These are phyloP conservation scores for Lophium mytilinum DNA, from an alignment of 495 filamentous ascomycete species.

Conservation along the genomic window DNA sequence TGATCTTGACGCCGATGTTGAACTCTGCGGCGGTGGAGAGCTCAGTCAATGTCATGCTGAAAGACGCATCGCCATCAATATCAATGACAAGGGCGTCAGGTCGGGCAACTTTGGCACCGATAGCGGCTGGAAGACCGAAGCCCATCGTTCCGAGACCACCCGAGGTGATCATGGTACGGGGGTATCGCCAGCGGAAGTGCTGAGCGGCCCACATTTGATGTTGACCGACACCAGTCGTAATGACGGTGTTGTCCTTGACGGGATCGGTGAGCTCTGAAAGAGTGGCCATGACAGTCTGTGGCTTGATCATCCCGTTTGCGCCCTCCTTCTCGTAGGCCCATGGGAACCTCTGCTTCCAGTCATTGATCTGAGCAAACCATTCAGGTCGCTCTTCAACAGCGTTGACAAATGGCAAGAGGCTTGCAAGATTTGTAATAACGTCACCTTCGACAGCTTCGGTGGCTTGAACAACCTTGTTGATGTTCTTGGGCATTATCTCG, in stretches of 20 bases:
- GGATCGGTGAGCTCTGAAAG: conserved; percentile 64
- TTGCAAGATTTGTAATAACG: conserved; percentile 57
- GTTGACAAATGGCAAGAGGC: conserved; percentile 63
- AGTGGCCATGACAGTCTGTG: conserved; percentile 76
- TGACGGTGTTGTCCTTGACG: conserved; percentile 72
- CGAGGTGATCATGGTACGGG: conserved; percentile 82
- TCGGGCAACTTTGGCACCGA: conserved; percentile 85
- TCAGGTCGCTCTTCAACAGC: conserved; percentile 55
- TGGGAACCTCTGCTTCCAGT: conserved; percentile 82
- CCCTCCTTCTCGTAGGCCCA: conserved; percentile 69
- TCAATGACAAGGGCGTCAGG: conserved; percentile 84
- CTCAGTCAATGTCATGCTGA: conserved; percentile 92
- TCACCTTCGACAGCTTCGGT: conserved; percentile 75
- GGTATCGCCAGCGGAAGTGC: conserved; percentile 84
- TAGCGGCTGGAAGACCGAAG: conserved; percentile 83
- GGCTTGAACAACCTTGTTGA: conserved; percentile 79
- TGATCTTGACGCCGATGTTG: conserved; percentile 85
- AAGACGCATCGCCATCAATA: conserved; percentile 94
- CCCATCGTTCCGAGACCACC: conserved; percentile 95
- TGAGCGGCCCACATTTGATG: conserved; percentile 98
- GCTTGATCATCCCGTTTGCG: conserved; percentile 69
- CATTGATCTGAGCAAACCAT: conserved; percentile 81
- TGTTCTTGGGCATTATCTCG: conserved; percentile 78
- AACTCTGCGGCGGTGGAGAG: conserved; percentile 85
- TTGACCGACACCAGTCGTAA: conserved; percentile 87